These are phyloP conservation scores for Dactylella cylindrospora DNA, from an alignment of 2,329 filamentous ascomycete genomes.

Conservation along the genomic window DNA sequence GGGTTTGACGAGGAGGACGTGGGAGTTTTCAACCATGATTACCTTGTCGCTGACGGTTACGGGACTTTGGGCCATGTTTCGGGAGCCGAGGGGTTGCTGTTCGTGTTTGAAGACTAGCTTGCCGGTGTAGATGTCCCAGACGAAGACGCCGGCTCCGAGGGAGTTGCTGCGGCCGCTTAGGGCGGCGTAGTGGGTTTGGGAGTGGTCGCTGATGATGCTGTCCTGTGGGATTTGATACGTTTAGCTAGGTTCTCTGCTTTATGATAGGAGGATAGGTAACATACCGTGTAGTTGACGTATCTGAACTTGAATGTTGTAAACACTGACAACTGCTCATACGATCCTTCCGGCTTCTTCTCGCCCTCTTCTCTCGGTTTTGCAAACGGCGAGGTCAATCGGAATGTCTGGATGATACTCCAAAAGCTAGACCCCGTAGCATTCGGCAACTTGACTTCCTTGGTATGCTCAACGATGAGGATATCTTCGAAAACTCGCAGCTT, in stretches of 20 bases:
- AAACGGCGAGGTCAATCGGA: conserved; percentile 31
- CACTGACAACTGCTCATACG: conserved; percentile 34
- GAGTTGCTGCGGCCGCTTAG: conserved; percentile 34
- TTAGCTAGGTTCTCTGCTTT: too few relatives aligned
- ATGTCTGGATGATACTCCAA: conserved; percentile 22
- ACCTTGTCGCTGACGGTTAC: conserved; percentile 25
- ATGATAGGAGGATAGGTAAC: not conserved
- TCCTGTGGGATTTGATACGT: conserved; percentile 16
- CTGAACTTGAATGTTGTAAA: conserved; percentile 38
- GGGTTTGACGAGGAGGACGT: conserved; percentile 35
- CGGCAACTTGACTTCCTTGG: conserved; percentile 23
- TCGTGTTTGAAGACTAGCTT: conserved; percentile 32
- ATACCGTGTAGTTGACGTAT: conserved; percentile 42
- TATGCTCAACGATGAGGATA: conserved; percentile 35
- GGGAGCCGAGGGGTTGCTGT: conserved; percentile 28
- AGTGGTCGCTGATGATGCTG: conserved; percentile 38
- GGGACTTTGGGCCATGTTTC: conserved; percentile 18
- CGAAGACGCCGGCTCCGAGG: conserved; percentile 31
- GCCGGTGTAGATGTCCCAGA: conserved; percentile 34
- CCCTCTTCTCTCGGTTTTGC: not conserved
- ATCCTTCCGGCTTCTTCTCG: conserved; percentile 4
- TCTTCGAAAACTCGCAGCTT: conserved; percentile 25
- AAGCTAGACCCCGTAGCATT: conserved; percentile 18
- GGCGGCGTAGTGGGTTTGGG: conserved; percentile 38
- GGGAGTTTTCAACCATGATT: conserved; percentile 33